Evolutionary conservation across 371 early-diverging fungal species (phyloP), one percentile per base, ranked within the genome.

Genomic region (Blastocladiella emersonii): DNA sequence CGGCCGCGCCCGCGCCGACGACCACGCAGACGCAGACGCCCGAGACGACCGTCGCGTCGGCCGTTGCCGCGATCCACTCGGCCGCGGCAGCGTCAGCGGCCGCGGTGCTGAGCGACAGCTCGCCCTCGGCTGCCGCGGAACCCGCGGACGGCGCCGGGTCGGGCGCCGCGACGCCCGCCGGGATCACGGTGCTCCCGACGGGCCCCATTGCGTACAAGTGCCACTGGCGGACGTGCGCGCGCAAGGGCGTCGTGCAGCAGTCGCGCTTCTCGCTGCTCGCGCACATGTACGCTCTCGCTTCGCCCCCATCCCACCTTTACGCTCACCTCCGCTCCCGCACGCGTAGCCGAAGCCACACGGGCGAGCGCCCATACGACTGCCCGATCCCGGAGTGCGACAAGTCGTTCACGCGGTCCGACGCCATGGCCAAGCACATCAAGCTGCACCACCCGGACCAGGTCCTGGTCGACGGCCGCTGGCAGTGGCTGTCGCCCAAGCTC

Each of bases 321-420:
- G n/a, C n/a, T 19, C n/a, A 19, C 19, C 19, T n/a, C 19, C 19
- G 19, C 19, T n/a, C 19, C n/a, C 48, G 19, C n/a, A 34, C 15
- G 19, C 8, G 19, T 57, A 57, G 59, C 8, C 37, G 59, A 1
- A 10, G 37, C 44, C 59, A 59, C 59, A 59, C 59, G 30, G 59
- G 59, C 59, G 59, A 59, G 10, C 7, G 21, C 17, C 59, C 59
- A 8, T 35, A 15, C 32, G 59, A 59, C 44, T 59, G 59, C 37
- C 59, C 59, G 15, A 59, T 59, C 27, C n/a, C 59, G 25, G 59
- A 59, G 10, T 59, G 59, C 59, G 59, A 59, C 44, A 34, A 36
- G 32, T 59, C 59, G 37, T 59, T 59, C 37, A 10, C 41, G 37
- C 37, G 59, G 27, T 32, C 59, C 37, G 59, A 59, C 44, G 59